Evolutionary conservation across 495 filamentous ascomycete species (phyloP).

Genomic region (Penicillium lividum): DNA sequence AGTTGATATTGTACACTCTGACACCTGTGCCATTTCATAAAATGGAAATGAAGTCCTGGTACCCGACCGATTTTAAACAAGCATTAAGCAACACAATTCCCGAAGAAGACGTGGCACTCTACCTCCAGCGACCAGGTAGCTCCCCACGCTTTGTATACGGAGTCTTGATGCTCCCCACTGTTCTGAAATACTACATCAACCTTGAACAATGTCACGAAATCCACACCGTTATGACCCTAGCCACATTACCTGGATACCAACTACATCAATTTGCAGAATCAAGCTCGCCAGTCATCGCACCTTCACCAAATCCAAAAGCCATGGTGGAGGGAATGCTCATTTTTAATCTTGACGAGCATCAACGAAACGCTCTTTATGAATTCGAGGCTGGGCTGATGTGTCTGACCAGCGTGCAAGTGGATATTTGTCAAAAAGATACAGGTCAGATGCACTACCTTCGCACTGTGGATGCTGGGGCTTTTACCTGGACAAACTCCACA

Average conservation of each 20-base stretch:
- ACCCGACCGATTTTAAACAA: conserved; percentile 3
- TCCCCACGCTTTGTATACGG: conserved; percentile 19
- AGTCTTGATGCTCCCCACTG: conserved; percentile 31
- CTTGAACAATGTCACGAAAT: conserved; percentile 17
- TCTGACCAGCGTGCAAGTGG: conserved; percentile 25
- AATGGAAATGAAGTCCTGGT: neutral
- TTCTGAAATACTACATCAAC: conserved; percentile 27
- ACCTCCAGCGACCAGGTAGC: conserved; percentile 18
- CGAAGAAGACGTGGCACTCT: conserved; percentile 12
- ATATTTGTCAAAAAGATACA: conserved; percentile 18
- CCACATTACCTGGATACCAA: conserved; percentile 22
- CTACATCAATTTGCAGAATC: conserved; percentile 18
- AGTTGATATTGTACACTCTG: no score
- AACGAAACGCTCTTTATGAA: conserved; percentile 27
- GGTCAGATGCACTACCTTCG: conserved; percentile 9
- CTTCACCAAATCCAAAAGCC: conserved; percentile 15
- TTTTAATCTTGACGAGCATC: conserved; percentile 26
- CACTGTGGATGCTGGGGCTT: conserved; percentile 26
- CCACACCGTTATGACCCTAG: conserved; percentile 26
- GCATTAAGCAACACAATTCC: conserved; percentile 13
- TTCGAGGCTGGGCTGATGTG: conserved; percentile 24
- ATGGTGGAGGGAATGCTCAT: conserved; percentile 33
- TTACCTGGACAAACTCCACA: conserved; percentile 20
- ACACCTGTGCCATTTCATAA: neutral
- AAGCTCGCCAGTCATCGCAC: conserved; percentile 23